phyloP scores from a whole-genome alignment of 78 protist genomes.

The Polysphondylium violaceum region DNA sequence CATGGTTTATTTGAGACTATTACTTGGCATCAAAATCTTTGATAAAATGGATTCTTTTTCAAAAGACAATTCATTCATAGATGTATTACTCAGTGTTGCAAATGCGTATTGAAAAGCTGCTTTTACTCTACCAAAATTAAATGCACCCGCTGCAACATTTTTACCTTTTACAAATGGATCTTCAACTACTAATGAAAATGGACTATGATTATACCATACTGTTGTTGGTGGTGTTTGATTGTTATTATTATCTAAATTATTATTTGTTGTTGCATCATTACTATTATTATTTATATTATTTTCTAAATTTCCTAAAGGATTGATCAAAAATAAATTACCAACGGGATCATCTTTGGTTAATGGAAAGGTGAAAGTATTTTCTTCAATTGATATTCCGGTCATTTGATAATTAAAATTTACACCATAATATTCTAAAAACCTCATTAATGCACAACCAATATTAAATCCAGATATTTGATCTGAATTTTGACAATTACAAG shows the following conservation, averaged over 20 bases:
- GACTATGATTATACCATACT: background rate
- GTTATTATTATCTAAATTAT: background rate
- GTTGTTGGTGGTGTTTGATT: background rate
- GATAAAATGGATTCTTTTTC: conserved; percentile 69
- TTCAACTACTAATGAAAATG: conserved; percentile 19
- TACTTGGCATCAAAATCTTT: conserved; percentile 53
- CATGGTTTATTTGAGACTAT: no score
- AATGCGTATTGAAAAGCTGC: conserved; percentile 79
- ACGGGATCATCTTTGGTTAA: conserved; percentile 34
- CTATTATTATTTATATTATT: conserved; percentile 13
- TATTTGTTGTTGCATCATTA: background rate
- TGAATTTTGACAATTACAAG: conserved; percentile 49
- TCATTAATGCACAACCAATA: conserved; percentile 77
- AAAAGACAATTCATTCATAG: conserved; percentile 58
- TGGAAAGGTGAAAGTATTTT: conserved; percentile 50
- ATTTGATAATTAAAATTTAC: conserved; percentile 70
- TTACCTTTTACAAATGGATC: conserved; percentile 77
- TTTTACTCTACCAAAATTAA: conserved; percentile 62
- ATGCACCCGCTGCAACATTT: conserved; percentile 72
- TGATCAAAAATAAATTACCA: background rate
- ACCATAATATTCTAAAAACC: conserved; percentile 76
- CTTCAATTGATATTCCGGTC: conserved; percentile 72
- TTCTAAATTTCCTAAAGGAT: background rate
- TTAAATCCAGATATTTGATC: conserved; percentile 64
- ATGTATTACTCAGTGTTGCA: conserved; percentile 58